phyloP scores from a whole-genome alignment of 306 rosid species.

The Gynostemma pentaphyllum region DNA sequence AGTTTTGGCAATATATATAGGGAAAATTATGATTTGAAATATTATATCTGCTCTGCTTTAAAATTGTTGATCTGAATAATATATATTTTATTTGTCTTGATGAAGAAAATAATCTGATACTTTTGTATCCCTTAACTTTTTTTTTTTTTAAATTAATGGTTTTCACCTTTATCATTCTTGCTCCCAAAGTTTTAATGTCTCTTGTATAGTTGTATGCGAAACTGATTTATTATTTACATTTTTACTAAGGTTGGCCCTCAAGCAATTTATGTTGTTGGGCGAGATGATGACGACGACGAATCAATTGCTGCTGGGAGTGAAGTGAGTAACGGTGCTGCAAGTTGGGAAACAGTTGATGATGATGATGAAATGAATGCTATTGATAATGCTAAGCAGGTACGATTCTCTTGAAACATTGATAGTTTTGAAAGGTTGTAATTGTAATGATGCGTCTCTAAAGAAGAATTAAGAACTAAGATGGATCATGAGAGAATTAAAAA shows the following conservation, averaged over 20 bases:
- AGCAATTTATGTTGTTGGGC: conserved; percentile 96
- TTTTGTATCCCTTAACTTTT: not conserved
- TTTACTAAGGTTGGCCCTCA: conserved; percentile 86
- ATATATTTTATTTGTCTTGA: not conserved
- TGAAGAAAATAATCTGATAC: not conserved
- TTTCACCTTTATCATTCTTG: not conserved
- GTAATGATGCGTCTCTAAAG: not conserved
- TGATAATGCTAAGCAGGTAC: conserved; percentile 57
- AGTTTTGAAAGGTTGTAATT: not conserved
- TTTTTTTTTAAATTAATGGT: not conserved
- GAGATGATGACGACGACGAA: conserved; percentile 93
- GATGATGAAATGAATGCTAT: conserved; percentile 60
- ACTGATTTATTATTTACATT: conserved; percentile 17
- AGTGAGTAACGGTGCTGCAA: conserved; percentile 74
- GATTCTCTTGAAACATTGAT: conserved; percentile 18
- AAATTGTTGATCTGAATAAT: not conserved
- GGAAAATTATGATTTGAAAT: not conserved
- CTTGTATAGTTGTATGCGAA: not conserved
- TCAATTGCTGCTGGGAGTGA: conserved; percentile 88
- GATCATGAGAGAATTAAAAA: not conserved
- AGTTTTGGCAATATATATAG: too few relatives aligned
- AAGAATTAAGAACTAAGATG: not conserved
- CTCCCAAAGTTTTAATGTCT: not conserved
- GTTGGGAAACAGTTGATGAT: conserved; percentile 96
- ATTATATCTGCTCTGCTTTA: conserved; percentile 1